Conservation (phyloP, 2,329 filamentous ascomycete species). For the Ophiosphaerella narmari region DNA sequence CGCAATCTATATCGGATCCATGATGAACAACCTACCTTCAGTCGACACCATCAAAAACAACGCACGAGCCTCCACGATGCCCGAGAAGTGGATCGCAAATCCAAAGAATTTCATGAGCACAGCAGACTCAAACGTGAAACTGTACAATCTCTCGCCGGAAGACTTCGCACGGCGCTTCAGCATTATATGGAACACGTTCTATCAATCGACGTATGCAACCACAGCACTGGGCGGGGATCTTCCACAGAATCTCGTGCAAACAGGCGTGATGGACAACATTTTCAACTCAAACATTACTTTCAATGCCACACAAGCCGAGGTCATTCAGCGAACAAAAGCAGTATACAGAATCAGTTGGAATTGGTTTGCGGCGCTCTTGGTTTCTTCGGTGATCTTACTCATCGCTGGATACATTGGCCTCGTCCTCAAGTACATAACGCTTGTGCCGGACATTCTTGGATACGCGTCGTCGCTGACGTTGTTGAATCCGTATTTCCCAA, state of each 20-base stretch:
- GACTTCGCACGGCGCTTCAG: constrained; percentile 27
- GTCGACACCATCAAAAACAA: constrained; percentile 23
- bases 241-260: constrained; percentile 20
- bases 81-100: constrained; percentile 32
- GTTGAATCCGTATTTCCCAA: constrained; percentile 31
- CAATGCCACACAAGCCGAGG: constrained; percentile 15
- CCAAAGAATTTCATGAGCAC: constrained; percentile 26
- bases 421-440: constrained; percentile 33
- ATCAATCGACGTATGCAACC: constrained; percentile 33
- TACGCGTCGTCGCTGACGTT: constrained; percentile 31
- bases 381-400: constrained; percentile 29
- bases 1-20: constrained; percentile 5
- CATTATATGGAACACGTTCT: constrained; percentile 34
- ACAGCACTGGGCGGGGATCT: constrained; percentile 25
- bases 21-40: constrained; percentile 14
- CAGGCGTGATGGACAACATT: constrained; percentile 4
- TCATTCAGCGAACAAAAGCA: constrained; percentile 1
- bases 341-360: constrained; percentile 31
- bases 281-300: constrained; percentile 12
- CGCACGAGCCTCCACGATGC: constrained; percentile 24
- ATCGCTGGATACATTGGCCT: constrained; percentile 31
- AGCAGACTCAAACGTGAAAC: constrained; percentile 15
- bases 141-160: constrained; percentile 22
- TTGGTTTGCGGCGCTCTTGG: constrained; percentile 30
- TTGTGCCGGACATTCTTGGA: constrained; percentile 34